These are phyloP conservation scores for Talaromyces funiculosus DNA, from an alignment of 2,329 filamentous ascomycete species.

Conservation along the genomic window DNA sequence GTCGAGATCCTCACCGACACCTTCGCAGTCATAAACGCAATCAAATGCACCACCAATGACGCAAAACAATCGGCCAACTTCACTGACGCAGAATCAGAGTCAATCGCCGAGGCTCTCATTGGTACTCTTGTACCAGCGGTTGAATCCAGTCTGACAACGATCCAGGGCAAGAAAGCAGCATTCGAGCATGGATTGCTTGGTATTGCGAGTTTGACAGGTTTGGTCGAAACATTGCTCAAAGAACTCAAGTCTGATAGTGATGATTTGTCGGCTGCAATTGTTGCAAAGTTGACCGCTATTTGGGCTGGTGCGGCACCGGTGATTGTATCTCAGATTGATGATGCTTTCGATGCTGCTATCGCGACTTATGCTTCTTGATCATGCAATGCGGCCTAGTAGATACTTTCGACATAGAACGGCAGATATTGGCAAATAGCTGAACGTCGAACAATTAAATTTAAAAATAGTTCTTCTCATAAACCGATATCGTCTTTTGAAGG, in stretches of 20 bases:
- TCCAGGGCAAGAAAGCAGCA: not conserved
- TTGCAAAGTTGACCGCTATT: not conserved
- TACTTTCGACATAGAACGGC: not conserved
- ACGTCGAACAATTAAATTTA: no score
- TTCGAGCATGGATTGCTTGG: constrained; percentile 6
- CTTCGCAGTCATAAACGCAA: constrained; percentile 3
- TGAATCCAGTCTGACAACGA: constrained; percentile 6
- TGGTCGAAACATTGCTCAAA: constrained; percentile 2
- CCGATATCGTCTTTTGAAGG: no score
- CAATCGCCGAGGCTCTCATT: not conserved
- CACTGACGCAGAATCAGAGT: constrained; percentile 2
- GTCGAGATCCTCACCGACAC: constrained; percentile 6
- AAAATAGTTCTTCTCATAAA: no score
- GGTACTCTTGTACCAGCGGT: not conserved
- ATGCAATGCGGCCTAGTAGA: not conserved
- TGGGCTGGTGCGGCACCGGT: constrained; percentile 5
- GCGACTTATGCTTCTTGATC: constrained; percentile 4
- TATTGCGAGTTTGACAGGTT: not conserved
- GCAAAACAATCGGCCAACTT: constrained; percentile 6
- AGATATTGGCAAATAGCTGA: no score
- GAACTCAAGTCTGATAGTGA: constrained; percentile 8
- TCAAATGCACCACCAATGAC: not conserved
- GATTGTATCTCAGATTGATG: constrained; percentile 1
- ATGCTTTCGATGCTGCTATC: constrained; percentile 5
- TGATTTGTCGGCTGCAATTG: not conserved